Evolutionary conservation across 176 grass and related monocot species (phyloP).

Genomic region (Carex kokanica): DNA sequence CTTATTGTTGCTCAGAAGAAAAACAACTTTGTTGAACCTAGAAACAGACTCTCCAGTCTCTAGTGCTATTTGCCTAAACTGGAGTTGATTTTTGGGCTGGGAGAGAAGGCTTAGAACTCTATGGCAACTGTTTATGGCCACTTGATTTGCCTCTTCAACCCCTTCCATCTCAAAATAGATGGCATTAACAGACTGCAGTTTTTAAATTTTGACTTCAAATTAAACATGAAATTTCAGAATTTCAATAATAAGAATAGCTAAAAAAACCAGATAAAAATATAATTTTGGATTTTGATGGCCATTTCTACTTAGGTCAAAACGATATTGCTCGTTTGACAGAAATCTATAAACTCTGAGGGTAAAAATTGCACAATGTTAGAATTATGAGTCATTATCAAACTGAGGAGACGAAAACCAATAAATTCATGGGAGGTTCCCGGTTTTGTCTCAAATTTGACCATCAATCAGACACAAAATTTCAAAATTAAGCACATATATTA

Average conservation of each 20-base stretch:
- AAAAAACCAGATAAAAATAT: not conserved
- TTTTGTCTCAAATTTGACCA: not conserved
- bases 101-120: constrained; percentile 36
- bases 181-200: constrained; percentile 2
- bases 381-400: not conserved
- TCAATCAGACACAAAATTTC: not conserved
- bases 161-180: constrained; percentile 34
- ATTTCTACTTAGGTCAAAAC: not conserved
- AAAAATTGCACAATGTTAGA: not conserved
- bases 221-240: not conserved
- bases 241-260: not conserved
- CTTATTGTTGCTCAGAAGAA: constrained; percentile 26
- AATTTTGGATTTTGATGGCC: not conserved
- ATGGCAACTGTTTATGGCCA: constrained; percentile 37
- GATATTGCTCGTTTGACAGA: not conserved
- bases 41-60: constrained; percentile 36
- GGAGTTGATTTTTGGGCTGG: constrained; percentile 29
- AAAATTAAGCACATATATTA: not conserved
- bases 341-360: not conserved
- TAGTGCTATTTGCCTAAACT: constrained; percentile 16
- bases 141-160: constrained; percentile 38
- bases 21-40: constrained; percentile 38
- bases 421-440: not conserved
- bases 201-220: constrained; percentile 21
- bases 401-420: not conserved